These are phyloP conservation scores for Neonectria ditissima DNA, from an alignment of 2,329 filamentous ascomycete genomes.

Conservation along the genomic window DNA sequence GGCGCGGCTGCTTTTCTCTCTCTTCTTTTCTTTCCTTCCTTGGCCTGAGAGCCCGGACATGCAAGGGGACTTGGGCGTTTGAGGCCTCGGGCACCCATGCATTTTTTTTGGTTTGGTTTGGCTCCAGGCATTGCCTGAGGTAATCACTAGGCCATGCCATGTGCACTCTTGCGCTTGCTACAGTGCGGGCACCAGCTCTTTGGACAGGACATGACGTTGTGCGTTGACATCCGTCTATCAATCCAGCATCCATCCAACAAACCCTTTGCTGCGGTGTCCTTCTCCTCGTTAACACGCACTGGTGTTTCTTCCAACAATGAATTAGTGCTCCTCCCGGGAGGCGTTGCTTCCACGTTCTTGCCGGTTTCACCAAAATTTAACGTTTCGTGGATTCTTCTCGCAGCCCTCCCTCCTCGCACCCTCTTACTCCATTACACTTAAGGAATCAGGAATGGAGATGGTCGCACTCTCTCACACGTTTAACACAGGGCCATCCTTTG, in stretches of 20 bases:
- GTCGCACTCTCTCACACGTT: not conserved
- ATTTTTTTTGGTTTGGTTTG: not conserved
- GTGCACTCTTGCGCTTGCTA: not conserved
- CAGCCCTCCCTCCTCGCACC: not conserved
- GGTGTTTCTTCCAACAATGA: not conserved
- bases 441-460: not conserved
- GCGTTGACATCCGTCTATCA: constrained; percentile 1
- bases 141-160: not conserved
- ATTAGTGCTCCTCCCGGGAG: not conserved
- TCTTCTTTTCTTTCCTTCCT: constrained; percentile 1
- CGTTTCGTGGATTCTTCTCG: not conserved
- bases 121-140: not conserved
- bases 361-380: not conserved
- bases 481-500: constrained; percentile 1
- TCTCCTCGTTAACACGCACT: not conserved
- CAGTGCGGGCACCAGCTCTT: not conserved
- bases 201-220: not conserved
- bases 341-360: not conserved
- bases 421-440: not conserved
- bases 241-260: not conserved
- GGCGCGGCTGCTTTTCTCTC: constrained; percentile 28
- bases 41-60: not conserved
- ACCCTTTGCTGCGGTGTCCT: not conserved
- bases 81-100: constrained; percentile 1
- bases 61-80: not conserved